These are phyloP conservation scores for Taxawa tesnikishii DNA, from an alignment of 2,329 filamentous ascomycete species.

Conservation along the genomic window DNA sequence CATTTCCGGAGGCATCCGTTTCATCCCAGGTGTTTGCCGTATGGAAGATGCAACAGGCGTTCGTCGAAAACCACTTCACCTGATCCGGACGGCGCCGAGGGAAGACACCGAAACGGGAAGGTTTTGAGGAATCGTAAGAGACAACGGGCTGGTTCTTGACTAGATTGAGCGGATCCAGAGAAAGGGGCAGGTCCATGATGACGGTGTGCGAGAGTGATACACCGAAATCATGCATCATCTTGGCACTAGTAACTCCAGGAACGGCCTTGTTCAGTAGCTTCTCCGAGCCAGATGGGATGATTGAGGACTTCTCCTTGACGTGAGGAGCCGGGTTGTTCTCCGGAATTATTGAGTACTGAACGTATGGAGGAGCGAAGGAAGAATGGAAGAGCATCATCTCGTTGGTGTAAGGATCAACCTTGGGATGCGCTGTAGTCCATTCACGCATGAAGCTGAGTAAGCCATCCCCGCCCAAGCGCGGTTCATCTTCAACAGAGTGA, in stretches of 20 bases:
- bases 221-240: constrained; percentile 69
- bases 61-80: constrained; percentile 56
- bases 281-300: constrained; percentile 8
- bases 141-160: constrained; percentile 44
- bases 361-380: constrained; percentile 51
- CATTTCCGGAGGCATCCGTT: constrained; percentile 21
- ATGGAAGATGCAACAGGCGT: constrained; percentile 58
- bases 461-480: constrained; percentile 42
- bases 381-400: constrained; percentile 58
- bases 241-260: constrained; percentile 49
- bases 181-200: constrained; percentile 58
- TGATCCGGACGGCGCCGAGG: constrained; percentile 45
- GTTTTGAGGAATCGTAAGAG: constrained; percentile 44
- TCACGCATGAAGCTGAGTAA: constrained; percentile 52
- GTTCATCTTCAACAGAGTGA: constrained; percentile 16
- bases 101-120: constrained; percentile 56
- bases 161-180: constrained; percentile 51
- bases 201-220: constrained; percentile 50
- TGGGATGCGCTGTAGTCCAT: constrained; percentile 60
- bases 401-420: constrained; percentile 50
- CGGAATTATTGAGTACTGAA: constrained; percentile 52
- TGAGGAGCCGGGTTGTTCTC: constrained; percentile 18
- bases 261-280: constrained; percentile 42
- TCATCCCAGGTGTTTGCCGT: constrained; percentile 59
- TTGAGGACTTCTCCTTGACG: constrained; percentile 10